These are phyloP conservation scores for Elongisporangium prolatum DNA, from an alignment of 352 stramenopile genomes.

Conservation along the genomic window DNA sequence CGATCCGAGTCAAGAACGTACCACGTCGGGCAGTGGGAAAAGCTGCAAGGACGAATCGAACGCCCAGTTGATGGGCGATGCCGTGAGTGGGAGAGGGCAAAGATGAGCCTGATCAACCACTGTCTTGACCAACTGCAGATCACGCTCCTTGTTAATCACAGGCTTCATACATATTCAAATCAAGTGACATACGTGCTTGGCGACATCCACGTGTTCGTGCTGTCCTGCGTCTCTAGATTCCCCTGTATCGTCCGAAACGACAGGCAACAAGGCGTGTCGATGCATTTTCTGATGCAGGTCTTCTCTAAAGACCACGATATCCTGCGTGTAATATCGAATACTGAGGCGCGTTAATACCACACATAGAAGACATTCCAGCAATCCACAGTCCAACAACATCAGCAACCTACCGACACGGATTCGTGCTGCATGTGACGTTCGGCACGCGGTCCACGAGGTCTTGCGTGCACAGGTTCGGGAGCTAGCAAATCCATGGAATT, in stretches of 20 bases:
- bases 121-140: slow-evolving; percentile 68
- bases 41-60: slow-evolving; percentile 91
- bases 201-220: slow-evolving; percentile 58
- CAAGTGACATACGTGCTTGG: slow-evolving; percentile 60
- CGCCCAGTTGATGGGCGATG: slow-evolving; percentile 92
- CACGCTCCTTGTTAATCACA: slow-evolving; percentile 1
- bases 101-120: slow-evolving; percentile 93
- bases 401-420: slow-evolving; percentile 78
- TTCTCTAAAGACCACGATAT: slow-evolving; percentile 92
- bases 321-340: slow-evolving; percentile 91
- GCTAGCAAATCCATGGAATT: slow-evolving; percentile 18
- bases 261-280: slow-evolving; percentile 75
- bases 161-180: no score
- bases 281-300: slow-evolving; percentile 91
- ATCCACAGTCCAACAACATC: no score
- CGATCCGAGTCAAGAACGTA: slow-evolving; percentile 16
- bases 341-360: slow-evolving; percentile 10
- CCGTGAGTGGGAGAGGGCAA: slow-evolving; percentile 83
- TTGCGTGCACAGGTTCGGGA: slow-evolving; percentile 63
- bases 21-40: slow-evolving; percentile 90
- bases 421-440: slow-evolving; percentile 84
- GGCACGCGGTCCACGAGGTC: slow-evolving; percentile 67
- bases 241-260: slow-evolving; percentile 22
- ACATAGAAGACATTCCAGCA: no score
- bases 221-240: slow-evolving; percentile 33